Evolutionary conservation across 257 asterid genomes (phyloP).

Genomic region (Solanum peruvianum): DNA sequence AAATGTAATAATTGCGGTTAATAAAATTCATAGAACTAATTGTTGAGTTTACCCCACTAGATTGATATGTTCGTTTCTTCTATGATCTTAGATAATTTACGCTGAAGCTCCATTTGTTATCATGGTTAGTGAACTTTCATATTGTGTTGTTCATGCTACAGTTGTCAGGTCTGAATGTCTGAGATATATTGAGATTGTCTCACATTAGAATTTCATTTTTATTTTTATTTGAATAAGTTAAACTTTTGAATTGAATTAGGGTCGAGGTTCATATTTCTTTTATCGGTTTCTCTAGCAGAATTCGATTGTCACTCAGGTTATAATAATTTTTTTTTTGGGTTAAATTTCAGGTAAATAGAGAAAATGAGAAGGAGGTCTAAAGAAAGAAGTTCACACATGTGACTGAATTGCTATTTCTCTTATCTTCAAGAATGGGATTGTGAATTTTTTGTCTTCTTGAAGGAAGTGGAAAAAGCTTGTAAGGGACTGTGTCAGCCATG

Average conservation of each 20-base stretch:
- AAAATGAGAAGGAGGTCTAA: neutral
- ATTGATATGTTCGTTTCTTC: neutral
- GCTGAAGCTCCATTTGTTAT: neutral
- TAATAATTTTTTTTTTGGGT: neutral
- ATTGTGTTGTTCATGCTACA: neutral
- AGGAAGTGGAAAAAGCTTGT: neutral
- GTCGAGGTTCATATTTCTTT: neutral
- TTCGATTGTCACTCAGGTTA: neutral
- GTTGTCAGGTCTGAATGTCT: neutral
- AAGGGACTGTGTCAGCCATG: constrained; percentile 12
- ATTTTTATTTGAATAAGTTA: neutral
- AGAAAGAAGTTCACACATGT: neutral
- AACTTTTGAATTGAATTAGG: neutral
- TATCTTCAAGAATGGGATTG: constrained; percentile 4
- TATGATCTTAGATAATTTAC: neutral
- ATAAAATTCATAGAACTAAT: neutral
- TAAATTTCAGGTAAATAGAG: constrained; percentile 2
- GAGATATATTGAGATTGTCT: neutral
- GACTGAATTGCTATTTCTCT: neutral
- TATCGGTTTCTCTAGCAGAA: neutral
- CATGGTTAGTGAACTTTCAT: neutral
- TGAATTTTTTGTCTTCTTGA: constrained; percentile 8
- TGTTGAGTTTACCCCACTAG: neutral
- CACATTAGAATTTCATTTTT: neutral
- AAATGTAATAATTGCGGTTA: neutral